A percentile compares a stretch with the other conserved stretches of the same genome.
These are phyloP conservation scores for Zalaria obscura DNA, from an alignment of 2,329 filamentous ascomycete species.

Conservation along the genomic window DNA sequence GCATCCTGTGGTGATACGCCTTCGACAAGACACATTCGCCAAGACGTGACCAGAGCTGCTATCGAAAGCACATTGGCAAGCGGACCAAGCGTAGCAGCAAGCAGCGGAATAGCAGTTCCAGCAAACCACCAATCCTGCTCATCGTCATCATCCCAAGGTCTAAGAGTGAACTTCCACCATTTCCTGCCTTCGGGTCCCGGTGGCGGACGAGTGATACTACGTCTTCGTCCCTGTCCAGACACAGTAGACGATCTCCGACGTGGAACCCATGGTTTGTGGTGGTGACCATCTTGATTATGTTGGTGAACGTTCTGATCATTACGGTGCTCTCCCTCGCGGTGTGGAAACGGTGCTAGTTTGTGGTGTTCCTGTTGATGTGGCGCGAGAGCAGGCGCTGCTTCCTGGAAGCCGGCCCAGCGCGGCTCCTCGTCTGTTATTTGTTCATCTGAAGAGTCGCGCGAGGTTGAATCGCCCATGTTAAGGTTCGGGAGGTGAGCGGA, in stretches of 20 bases:
- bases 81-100: constrained; percentile 73
- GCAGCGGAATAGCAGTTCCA: constrained; percentile 34
- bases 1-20: constrained; percentile 26
- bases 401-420: no score
- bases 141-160: constrained; percentile 17
- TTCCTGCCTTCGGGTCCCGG: not conserved
- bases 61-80: constrained; percentile 81
- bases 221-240: not conserved
- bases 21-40: constrained; percentile 46
- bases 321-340: no score
- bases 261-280: not conserved
- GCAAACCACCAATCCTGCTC: constrained; percentile 22
- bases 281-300: no score
- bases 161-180: constrained; percentile 4
- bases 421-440: no score
- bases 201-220: not conserved
- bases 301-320: no score
- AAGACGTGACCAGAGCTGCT: constrained; percentile 67
- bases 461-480: no score
- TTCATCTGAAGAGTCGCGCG: no score
- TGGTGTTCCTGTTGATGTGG: no score
- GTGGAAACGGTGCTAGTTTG: no score
- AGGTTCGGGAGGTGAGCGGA: no score
- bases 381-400: no score
- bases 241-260: not conserved